These are phyloP conservation scores for Rhypophila decipiens DNA, from an alignment of 495 filamentous ascomycete species.

Conservation along the genomic window DNA sequence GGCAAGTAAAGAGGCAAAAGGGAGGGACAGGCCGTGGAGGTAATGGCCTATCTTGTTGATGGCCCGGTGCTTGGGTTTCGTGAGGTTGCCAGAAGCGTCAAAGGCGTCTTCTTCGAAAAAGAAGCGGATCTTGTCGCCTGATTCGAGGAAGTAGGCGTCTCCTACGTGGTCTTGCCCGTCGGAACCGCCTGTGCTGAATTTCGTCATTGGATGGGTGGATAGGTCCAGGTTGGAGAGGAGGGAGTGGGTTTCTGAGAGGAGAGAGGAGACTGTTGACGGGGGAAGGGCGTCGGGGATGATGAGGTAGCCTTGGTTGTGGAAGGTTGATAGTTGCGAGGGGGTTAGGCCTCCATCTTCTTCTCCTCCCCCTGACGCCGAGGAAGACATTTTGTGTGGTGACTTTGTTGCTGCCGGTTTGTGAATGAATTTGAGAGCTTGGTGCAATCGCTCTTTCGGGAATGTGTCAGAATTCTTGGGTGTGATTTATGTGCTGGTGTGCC, in stretches of 20 bases:
- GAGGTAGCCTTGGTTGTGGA: constrained; percentile 80
- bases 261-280: constrained; percentile 51
- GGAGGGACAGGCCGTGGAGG: constrained; percentile 66
- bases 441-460: no score
- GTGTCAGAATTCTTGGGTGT: no score
- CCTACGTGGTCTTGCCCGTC: constrained; percentile 69
- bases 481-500: no score
- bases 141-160: constrained; percentile 88
- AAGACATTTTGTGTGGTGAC: not conserved
- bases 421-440: no score
- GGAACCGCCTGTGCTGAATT: constrained; percentile 74
- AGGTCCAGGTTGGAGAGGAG: constrained; percentile 73
- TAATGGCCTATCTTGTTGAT: constrained; percentile 98
- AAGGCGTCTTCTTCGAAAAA: constrained; percentile 94
- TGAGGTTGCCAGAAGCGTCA: constrained; percentile 47
- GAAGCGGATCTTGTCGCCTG: constrained; percentile 86
- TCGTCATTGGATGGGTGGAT: constrained; percentile 79
- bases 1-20: constrained; percentile 59
- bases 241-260: constrained; percentile 66
- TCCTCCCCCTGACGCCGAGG: no score
- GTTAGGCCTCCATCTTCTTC: constrained; percentile 58
- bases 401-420: not conserved
- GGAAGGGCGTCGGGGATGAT: constrained; percentile 75
- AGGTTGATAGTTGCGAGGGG: constrained; percentile 61
- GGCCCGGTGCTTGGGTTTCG: constrained; percentile 69